Base-by-base conservation (phyloP, 768 basidiomycete species). In the Russula abietina region DNA sequence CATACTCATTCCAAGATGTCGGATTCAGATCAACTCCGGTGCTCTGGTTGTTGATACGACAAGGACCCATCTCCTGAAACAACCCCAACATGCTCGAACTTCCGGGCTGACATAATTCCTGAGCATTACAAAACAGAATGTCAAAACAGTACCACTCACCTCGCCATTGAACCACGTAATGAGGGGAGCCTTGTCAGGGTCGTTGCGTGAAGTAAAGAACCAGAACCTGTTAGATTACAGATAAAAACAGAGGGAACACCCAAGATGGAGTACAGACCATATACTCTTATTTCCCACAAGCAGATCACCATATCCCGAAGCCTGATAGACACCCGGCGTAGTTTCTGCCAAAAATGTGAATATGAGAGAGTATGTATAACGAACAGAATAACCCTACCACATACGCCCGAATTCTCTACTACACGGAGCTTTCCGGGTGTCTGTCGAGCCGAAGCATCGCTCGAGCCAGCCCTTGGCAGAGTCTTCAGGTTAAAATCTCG, bases 21-120 rank as follows among this genome's bases (percentile, higher is more conserved):
- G 81, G 80, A 67, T 86, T 86, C 19, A 77, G 69, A 1, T 74
- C 72, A 36, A 85, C 80, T 28, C 75, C 71, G 4, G 73, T 75
- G 36, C 93, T 92, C 1, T 85, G 78, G 50, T 91, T 75, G 19
- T 81, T 75, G 65, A 98, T 79, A 33, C 75, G 75, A 74, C 96
- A 98, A 0, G 96, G 94, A 0, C 96, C 96, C 24, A 96, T 85
- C 71, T 98, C 94, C 69, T 96, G 92, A 17, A 98, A 78, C 26
- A 97, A 81, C 12, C 95, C 95, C 1, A 91, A 88, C 75, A 75
- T 75, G 59, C 74, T 74, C 14, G 76, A 77, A 60, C 71, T 73
- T 49, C 76, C 77, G 14, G 75, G n/a, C n/a, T n/a, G n/a, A n/a
- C n/a, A n/a, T n/a, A n/a, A n/a, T n/a, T n/a, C n/a, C n/a, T n/a